These are phyloP conservation scores for Wickerhamomyces hampshirensis DNA, from an alignment of 805 yeast species.

Conservation along the genomic window DNA sequence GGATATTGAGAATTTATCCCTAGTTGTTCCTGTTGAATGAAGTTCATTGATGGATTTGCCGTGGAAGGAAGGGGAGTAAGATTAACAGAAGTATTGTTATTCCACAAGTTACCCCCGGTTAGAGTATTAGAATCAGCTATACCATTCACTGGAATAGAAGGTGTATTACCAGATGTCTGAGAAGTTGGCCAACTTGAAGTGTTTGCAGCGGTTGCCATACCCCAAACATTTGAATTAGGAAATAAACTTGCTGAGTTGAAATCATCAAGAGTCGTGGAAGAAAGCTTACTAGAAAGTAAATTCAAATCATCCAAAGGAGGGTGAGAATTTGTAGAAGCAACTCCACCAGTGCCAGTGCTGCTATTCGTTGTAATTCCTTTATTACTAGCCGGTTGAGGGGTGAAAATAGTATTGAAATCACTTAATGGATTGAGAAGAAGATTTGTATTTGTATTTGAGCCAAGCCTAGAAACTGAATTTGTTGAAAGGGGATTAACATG, in stretches of 20 bases:
- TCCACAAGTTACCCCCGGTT: slow-evolving; percentile 6
- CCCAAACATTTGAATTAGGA: not conserved
- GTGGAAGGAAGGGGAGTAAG: not conserved
- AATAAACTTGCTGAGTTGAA: not conserved
- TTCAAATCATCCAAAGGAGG: no score
- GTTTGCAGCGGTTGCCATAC: not conserved
- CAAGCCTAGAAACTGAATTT: not conserved
- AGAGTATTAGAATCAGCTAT: not conserved
- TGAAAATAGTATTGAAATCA: not conserved
- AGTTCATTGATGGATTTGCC: not conserved
- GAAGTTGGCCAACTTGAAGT: not conserved
- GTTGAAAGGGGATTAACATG: not conserved
- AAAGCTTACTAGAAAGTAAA: not conserved
- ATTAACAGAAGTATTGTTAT: slow-evolving; percentile 2
- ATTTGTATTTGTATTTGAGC: not conserved
- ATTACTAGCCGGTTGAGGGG: not conserved
- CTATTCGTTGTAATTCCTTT: no score
- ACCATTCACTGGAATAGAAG: no score
- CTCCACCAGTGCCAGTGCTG: no score
- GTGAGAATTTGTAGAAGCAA: no score
- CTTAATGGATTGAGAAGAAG: not conserved
- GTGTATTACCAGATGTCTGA: slow-evolving; percentile 1
- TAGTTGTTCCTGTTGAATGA: not conserved
- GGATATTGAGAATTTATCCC: not conserved
- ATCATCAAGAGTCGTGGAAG: not conserved